Percentiles rank a stretch among this genome's conserved stretches.
phyloP scores from a whole-genome alignment of 2,329 filamentous ascomycete genomes.

The Helotiales sp. region DNA sequence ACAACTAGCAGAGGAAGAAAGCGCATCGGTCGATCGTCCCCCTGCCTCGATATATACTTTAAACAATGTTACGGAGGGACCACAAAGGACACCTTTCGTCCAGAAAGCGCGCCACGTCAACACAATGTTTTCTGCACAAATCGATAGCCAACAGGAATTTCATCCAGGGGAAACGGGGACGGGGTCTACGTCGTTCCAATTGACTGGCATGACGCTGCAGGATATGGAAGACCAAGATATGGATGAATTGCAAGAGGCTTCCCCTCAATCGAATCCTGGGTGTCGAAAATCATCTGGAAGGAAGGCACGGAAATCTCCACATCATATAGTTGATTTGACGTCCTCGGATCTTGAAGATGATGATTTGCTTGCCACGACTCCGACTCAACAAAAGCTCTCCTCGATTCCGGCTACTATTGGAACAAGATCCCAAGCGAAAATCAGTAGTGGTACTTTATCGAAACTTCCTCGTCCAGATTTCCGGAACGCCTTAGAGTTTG shows the following conservation, averaged over 20 bases:
- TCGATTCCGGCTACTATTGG: background rate
- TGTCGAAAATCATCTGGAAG: background rate
- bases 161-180: background rate
- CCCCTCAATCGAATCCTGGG: background rate
- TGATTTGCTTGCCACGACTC: constrained; percentile 8
- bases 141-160: background rate
- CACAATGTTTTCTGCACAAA: background rate
- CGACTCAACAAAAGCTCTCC: background rate
- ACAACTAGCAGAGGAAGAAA: background rate
- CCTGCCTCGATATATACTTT: background rate
- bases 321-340: background rate
- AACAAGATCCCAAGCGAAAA: background rate
- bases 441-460: background rate
- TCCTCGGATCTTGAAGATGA: constrained; percentile 12
- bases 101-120: background rate
- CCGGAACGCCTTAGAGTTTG: background rate
- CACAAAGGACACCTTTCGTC: background rate
- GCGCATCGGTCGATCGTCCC: background rate
- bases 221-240: background rate
- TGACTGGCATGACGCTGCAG: background rate
- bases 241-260: constrained; percentile 12
- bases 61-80: background rate
- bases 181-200: background rate
- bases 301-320: background rate
- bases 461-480: background rate